These are phyloP conservation scores for Amphichorda felina DNA, from an alignment of 2,329 filamentous ascomycete species.

Conservation along the genomic window DNA sequence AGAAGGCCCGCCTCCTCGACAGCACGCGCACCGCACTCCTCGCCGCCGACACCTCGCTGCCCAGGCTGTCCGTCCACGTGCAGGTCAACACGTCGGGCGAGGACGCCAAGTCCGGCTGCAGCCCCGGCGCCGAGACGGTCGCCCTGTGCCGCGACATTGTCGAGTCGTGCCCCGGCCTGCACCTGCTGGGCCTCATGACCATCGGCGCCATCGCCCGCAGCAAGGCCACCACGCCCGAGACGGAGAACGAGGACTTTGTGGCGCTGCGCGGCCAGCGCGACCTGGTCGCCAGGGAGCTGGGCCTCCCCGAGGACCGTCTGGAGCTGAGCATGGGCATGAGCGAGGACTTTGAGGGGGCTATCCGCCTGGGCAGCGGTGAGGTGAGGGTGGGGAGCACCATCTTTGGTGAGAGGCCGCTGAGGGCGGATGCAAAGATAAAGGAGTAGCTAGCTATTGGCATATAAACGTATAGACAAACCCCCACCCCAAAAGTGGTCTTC, in stretches of 20 bases:
- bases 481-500: no score
- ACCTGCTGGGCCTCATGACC: conserved; percentile 83
- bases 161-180: conserved; percentile 59
- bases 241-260: conserved; percentile 86
- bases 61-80: conserved; percentile 62
- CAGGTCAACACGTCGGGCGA: conserved; percentile 96
- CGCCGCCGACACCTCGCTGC: conserved; percentile 20
- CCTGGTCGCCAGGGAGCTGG: conserved; percentile 44
- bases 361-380: conserved; percentile 73
- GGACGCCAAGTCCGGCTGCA: conserved; percentile 69
- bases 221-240: conserved; percentile 57
- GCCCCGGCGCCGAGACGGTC: conserved; percentile 49
- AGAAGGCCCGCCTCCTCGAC: conserved; percentile 78
- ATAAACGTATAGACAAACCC: no score
- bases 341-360: conserved; percentile 84
- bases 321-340: conserved; percentile 99
- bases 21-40: conserved; percentile 56
- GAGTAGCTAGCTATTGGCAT: conserved; percentile 19
- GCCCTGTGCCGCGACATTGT: conserved; percentile 59
- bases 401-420: conserved; percentile 73
- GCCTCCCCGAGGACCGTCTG: conserved; percentile 37
- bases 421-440: conserved; percentile 63
- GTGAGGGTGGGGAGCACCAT: conserved; percentile 90
- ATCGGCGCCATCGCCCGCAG: conserved; percentile 90
- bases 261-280: conserved; percentile 58